phyloP scores from a whole-genome alignment of 2,329 filamentous ascomycete genomes.

The Trichophyton schoenleinii region DNA sequence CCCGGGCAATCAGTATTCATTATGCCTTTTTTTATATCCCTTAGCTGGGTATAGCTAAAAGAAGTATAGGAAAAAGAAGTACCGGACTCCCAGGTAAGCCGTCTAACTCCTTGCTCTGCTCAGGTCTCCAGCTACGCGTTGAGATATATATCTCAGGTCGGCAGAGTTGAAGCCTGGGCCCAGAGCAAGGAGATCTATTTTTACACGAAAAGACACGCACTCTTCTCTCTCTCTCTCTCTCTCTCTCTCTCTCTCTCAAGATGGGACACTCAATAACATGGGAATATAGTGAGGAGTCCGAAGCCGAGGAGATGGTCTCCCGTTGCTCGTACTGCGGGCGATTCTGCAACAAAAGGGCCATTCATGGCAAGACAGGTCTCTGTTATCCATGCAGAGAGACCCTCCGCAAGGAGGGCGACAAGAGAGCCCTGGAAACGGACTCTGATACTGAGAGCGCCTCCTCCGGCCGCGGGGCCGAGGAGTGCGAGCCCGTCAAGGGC shows the following conservation, averaged over 20 bases:
- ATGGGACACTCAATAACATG: conserved; percentile 11
- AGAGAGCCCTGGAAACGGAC: conserved; percentile 1
- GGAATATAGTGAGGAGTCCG: conserved; percentile 12
- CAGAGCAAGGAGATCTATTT: neutral
- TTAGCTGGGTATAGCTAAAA: neutral
- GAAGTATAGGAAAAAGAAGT: neutral
- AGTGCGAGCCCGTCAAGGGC: neutral
- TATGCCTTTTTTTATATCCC: neutral
- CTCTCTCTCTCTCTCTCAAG: neutral
- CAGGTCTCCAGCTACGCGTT: neutral
- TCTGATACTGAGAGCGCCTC: conserved; percentile 5
- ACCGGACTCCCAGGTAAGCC: conserved; percentile 2
- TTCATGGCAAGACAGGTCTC: conserved; percentile 10
- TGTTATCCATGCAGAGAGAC: conserved; percentile 11
- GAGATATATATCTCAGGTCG: neutral
- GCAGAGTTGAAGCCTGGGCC: neutral
- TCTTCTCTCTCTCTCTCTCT: no score
- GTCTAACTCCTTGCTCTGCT: neutral
- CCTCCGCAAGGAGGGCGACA: conserved; percentile 7
- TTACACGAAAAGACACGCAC: neutral
- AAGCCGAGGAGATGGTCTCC: conserved; percentile 10
- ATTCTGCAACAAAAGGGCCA: conserved; percentile 9
- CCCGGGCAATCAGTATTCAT: neutral
- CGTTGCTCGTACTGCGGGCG: conserved; percentile 15
- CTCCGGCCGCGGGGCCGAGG: neutral